Evolutionary conservation across 306 rosid species (phyloP).

Genomic region (Glycine tomentella): DNA sequence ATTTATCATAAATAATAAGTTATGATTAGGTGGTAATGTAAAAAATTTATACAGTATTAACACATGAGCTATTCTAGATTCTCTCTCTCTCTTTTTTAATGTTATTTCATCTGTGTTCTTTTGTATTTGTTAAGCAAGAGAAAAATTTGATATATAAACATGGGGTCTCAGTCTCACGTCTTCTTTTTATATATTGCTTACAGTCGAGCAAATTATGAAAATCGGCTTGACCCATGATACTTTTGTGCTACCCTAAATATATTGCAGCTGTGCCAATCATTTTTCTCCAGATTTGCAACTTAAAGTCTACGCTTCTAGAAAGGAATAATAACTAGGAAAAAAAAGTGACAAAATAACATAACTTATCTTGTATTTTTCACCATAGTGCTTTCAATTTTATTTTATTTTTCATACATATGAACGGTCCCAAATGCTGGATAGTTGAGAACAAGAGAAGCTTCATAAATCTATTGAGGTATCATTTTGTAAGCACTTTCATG

Average conservation of each 20-base stretch:
- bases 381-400: neutral
- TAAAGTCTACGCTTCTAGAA: slow-evolving; percentile 43
- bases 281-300: slow-evolving; percentile 33
- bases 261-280: slow-evolving; percentile 16
- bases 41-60: too few species aligned
- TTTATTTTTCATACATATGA: neutral
- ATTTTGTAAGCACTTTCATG: neutral
- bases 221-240: neutral
- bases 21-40: too few species aligned
- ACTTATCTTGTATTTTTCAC: neutral
- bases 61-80: too few species aligned
- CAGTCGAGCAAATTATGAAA: slow-evolving; percentile 23
- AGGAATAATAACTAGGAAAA: slow-evolving; percentile 28
- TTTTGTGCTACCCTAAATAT: slow-evolving; percentile 24
- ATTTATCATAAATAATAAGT: too few species aligned
- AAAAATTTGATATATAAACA: too few species aligned
- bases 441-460: slow-evolving; percentile 27
- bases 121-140: too few species aligned
- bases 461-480: neutral
- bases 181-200: slow-evolving; percentile 15
- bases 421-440: slow-evolving; percentile 31
- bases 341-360: slow-evolving; percentile 25
- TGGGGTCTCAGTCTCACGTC: too few species aligned
- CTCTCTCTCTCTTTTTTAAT: too few species aligned
- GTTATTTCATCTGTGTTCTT: too few species aligned